Percentiles rank a stretch among this genome's conserved stretches.
phyloP scores from a whole-genome alignment of 192 early-diverging fungal species.

The Backusella australiensis region DNA sequence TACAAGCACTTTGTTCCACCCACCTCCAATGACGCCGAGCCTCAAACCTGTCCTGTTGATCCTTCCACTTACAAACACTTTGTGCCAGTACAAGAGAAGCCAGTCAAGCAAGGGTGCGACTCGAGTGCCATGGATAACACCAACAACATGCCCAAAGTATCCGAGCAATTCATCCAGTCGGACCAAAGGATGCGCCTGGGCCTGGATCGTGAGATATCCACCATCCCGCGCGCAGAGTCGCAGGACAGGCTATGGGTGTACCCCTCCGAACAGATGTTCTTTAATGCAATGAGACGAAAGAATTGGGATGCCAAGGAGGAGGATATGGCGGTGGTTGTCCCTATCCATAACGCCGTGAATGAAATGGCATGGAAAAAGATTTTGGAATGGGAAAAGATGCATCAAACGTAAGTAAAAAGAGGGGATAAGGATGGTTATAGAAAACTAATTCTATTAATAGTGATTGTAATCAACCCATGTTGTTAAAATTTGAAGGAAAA shows the following conservation, averaged over 20 bases:
- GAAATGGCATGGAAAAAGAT: slow-evolving; percentile 88
- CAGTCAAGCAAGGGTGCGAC: slow-evolving; percentile 24
- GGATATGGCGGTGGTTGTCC: slow-evolving; percentile 88
- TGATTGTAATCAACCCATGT: slow-evolving; percentile 62
- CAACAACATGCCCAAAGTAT: slow-evolving; percentile 63
- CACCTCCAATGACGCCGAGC: slow-evolving; percentile 10
- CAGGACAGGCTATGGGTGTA: slow-evolving; percentile 76
- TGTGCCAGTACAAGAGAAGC: slow-evolving; percentile 27
- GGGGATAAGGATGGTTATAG: not conserved
- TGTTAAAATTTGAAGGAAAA: slow-evolving; percentile 71
- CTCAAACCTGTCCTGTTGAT: slow-evolving; percentile 54
- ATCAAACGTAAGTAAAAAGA: slow-evolving; percentile 41
- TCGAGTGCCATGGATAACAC: slow-evolving; percentile 46
- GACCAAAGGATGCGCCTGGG: slow-evolving; percentile 51
- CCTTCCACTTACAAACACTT: slow-evolving; percentile 54
- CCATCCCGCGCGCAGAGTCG: slow-evolving; percentile 68
- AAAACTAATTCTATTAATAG: slow-evolving; percentile 25
- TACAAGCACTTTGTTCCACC: slow-evolving; percentile 45
- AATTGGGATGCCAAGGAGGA: slow-evolving; percentile 77
- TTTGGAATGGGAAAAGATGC: slow-evolving; percentile 74
- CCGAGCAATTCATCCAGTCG: slow-evolving; percentile 43
- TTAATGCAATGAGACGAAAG: slow-evolving; percentile 93
- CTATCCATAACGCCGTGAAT: slow-evolving; percentile 94
- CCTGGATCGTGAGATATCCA: slow-evolving; percentile 65
- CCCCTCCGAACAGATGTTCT: slow-evolving; percentile 94